Evolutionary conservation across 2,329 filamentous ascomycete genomes (phyloP).

Genomic region (Aspergillus persii): DNA sequence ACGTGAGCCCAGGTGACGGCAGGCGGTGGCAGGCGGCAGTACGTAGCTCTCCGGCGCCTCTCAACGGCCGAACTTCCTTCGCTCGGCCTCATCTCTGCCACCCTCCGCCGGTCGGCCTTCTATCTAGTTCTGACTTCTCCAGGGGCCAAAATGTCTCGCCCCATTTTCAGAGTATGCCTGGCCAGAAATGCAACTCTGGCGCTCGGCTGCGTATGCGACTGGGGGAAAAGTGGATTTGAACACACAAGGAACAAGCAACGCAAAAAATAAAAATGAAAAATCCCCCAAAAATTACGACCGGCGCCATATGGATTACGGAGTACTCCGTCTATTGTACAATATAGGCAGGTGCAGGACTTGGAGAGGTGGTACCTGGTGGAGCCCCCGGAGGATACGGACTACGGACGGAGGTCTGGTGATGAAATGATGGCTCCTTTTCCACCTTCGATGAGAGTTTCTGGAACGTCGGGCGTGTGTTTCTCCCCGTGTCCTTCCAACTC

Average conservation of each 20-base stretch:
- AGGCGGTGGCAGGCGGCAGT: neutral
- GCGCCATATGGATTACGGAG: neutral
- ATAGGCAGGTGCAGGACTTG: neutral
- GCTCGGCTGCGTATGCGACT: neutral
- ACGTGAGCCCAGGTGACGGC: neutral
- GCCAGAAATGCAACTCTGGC: neutral
- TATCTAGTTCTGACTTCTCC: neutral
- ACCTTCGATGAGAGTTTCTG: constrained; percentile 1
- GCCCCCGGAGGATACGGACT: neutral
- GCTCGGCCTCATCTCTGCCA: no score
- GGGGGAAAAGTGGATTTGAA: neutral
- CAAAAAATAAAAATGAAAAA: neutral
- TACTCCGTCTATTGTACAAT: neutral
- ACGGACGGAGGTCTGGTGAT: neutral
- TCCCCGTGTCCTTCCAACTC: neutral
- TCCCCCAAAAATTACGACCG: neutral
- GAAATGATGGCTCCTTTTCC: neutral
- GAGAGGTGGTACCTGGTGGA: neutral
- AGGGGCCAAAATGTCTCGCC: neutral
- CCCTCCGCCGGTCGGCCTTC: neutral
- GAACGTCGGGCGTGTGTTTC: neutral
- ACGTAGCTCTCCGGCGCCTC: no score
- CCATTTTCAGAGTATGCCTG: neutral
- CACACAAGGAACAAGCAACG: no score
- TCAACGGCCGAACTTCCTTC: no score